Percentiles rank a stretch among this genome's conserved stretches.
Evolutionary conservation across 345 rosid species (phyloP).

Genomic region (Acer campestre): DNA sequence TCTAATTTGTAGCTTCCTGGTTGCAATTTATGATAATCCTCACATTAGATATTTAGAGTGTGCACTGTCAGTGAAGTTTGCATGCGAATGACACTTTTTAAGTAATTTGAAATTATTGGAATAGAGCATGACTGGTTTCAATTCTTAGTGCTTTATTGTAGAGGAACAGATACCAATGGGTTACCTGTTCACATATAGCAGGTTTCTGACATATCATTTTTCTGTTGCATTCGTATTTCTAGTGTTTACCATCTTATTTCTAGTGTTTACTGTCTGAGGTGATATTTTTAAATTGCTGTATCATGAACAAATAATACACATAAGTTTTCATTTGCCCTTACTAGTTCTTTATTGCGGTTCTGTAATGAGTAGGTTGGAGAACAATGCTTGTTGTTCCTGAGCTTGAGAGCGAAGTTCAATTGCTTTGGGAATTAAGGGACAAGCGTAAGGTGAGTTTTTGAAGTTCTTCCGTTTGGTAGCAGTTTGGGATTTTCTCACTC

Average conservation of each 20-base stretch:
- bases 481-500: background rate
- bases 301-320: background rate
- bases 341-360: slow-evolving; percentile 14
- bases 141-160: background rate
- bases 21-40: too few relatives aligned
- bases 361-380: slow-evolving; percentile 74
- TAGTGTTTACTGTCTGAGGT: background rate
- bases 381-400: slow-evolving; percentile 99
- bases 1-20: too few relatives aligned
- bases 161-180: background rate
- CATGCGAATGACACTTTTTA: background rate
- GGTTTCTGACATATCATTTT: background rate
- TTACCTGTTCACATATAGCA: background rate
- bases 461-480: background rate
- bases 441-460: slow-evolving; percentile 61
- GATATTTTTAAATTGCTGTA: background rate
- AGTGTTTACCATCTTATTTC: background rate
- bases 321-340: background rate
- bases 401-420: slow-evolving; percentile 90
- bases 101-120: background rate
- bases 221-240: background rate
- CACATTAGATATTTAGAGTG: background rate
- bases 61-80: background rate
- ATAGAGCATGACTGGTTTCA: background rate
- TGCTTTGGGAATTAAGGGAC: slow-evolving; percentile 78